Conservation (phyloP, 164 flowering plant genomes). For the Magnolia sinica region DNA sequence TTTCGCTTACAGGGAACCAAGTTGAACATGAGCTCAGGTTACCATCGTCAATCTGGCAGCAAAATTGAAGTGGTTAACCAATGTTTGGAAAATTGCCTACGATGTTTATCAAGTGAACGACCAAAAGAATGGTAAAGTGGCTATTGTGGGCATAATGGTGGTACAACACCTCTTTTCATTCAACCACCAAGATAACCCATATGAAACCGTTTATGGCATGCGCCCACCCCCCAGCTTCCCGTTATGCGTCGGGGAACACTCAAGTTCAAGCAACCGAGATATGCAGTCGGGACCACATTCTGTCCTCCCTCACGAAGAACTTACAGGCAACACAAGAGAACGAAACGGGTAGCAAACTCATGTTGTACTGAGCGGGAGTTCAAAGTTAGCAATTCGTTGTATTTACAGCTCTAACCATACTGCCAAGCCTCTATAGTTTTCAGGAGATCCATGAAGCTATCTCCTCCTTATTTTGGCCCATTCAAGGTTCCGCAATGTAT, state of each 20-base stretch:
- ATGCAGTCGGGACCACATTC: neutral
- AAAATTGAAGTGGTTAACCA: neutral
- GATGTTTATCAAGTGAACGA: neutral
- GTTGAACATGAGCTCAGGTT: neutral
- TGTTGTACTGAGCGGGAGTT: neutral
- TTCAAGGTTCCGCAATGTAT: neutral
- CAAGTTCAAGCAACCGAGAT: neutral
- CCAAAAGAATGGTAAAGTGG: constrained; percentile 2
- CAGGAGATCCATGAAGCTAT: neutral
- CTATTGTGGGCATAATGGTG: constrained; percentile 3
- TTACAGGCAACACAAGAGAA: neutral
- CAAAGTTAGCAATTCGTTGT: neutral
- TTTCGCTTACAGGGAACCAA: neutral
- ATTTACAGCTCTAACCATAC: neutral
- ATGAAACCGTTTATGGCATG: neutral
- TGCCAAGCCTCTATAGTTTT: neutral
- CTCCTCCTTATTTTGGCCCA: neutral
- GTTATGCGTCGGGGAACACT: neutral
- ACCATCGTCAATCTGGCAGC: neutral
- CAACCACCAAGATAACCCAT: constrained; percentile 1
- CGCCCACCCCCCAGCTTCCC: neutral
- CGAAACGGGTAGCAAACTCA: neutral
- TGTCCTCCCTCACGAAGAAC: neutral
- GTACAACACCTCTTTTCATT: constrained; percentile 11
- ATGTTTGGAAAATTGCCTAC: constrained; percentile 1